Base-by-base conservation (phyloP, 2,329 filamentous ascomycete species). In the Aspergillus awamori region DNA sequence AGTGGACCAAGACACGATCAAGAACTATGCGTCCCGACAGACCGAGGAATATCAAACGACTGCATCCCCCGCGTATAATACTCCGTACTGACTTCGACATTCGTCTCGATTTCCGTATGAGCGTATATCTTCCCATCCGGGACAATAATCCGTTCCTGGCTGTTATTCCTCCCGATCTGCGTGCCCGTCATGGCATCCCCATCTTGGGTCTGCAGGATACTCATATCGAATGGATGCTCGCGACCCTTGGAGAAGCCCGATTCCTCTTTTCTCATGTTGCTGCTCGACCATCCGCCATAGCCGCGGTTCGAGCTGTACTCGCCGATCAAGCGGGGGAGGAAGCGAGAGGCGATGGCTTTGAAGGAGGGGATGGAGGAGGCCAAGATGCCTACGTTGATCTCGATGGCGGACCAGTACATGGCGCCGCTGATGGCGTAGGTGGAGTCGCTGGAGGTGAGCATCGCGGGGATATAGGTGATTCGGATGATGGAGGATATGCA, bases 401-500 rank as follows among this genome's bases (percentile, higher is more conserved):
- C 78, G 58, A 79, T 78, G 7, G 77, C 71, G 8, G 77, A 78
- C 78, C 78, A 80, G 63, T 81, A 80, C 75, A 81, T 81, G 49
- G 80, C 76, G 30, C 71, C 71, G 38, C 74, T 72, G 60, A 76
- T 76, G 47, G 70, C 74, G 63, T 74, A 77, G 22, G 75, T 77
- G 17, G 69, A 65, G 56, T 78, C 76, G 10, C 65, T 38, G 8
- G 73, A 74, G 17, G 66, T 70, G 43, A 81, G 74, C 74, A 81
- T 80, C 38, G 70, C 58, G 4, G 78, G 79, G 59, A 82, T 76
- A 41, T 76, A 80, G 24, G 77, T 80, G 56, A 82, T 80, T 58
- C 80, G 77, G 45, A 82, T 76, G 58, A 82, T 80, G 6, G 79
- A 80, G 11, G 80, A 80, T 39, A 81, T 66, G 59, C 80, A 82